Percentiles rank a stretch among this genome's conserved stretches.
phyloP scores from a whole-genome alignment of 1,284 basidiomycete species.

The Leccinum angustisporum region DNA sequence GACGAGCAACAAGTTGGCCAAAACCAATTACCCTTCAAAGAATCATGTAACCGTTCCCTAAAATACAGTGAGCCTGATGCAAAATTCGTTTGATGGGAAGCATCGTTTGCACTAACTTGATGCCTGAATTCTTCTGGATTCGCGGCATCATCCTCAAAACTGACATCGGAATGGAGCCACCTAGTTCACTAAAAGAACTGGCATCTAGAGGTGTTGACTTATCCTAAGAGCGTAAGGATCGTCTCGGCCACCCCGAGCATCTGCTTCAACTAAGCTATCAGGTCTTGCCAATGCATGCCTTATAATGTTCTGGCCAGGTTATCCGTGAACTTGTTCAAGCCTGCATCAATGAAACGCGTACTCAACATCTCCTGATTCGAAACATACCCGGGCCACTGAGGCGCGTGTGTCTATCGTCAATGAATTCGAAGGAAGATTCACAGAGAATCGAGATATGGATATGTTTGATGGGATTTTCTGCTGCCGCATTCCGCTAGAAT shows the following conservation, averaged over 20 bases:
- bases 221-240: constrained; percentile 35
- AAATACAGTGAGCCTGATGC: background rate
- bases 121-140: constrained; percentile 42
- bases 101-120: constrained; percentile 48
- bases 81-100: background rate
- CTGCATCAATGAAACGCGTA: constrained; percentile 50
- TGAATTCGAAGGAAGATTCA: constrained; percentile 1
- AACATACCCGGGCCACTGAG: background rate
- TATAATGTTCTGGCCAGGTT: too few relatives aligned
- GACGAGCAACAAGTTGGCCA: constrained; percentile 9
- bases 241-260: constrained; percentile 53
- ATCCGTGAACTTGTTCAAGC: constrained; percentile 62
- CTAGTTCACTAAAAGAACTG: constrained; percentile 56
- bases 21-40: constrained; percentile 36
- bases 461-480: too few relatives aligned
- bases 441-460: too few relatives aligned
- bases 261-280: constrained; percentile 51
- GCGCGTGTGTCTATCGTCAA: constrained; percentile 25
- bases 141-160: background rate
- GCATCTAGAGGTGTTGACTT: background rate
- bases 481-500: too few relatives aligned
- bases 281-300: constrained; percentile 48
- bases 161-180: constrained; percentile 48
- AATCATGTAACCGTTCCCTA: background rate
- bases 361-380: background rate